Percentiles rank a stretch among this genome's conserved stretches.
phyloP scores from a whole-genome alignment of 164 flowering plant species.

The Magnolia changhungtana region DNA sequence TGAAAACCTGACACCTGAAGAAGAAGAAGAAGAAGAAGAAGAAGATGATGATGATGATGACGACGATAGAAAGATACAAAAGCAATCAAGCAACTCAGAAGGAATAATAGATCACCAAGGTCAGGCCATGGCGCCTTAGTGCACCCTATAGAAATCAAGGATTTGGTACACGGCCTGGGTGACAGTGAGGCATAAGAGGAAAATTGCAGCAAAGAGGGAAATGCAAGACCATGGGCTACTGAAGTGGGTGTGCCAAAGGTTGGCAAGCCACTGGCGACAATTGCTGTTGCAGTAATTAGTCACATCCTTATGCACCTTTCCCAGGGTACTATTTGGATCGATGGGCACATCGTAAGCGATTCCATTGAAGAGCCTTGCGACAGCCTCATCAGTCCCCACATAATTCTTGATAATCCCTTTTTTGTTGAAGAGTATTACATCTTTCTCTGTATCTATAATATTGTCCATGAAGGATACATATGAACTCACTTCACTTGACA shows the following conservation, averaged over 20 bases:
- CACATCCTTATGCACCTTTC: conserved; percentile 31
- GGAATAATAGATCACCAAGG: too few relatives aligned
- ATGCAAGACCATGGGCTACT: conserved; percentile 55
- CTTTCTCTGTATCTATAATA: conserved; percentile 43
- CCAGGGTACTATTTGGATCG: conserved; percentile 35
- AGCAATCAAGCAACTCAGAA: too few relatives aligned
- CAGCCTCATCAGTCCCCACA: conserved; percentile 53
- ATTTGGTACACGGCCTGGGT: conserved; percentile 39
- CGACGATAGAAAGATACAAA: too few relatives aligned
- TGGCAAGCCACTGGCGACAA: conserved; percentile 50
- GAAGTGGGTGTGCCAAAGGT: conserved; percentile 51
- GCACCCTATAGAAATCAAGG: conserved; percentile 16
- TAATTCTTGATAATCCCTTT: conserved; percentile 43
- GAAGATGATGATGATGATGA: too few relatives aligned
- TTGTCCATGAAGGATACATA: conserved; percentile 57
- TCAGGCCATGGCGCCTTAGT: background rate
- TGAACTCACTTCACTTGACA: conserved; percentile 48
- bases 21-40: too few relatives aligned
- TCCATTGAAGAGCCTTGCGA: conserved; percentile 50
- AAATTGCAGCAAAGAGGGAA: conserved; percentile 39
- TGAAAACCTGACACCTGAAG: too few relatives aligned
- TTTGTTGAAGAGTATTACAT: conserved; percentile 35
- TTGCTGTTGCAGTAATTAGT: conserved; percentile 36
- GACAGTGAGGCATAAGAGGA: conserved; percentile 42
- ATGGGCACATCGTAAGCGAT: conserved; percentile 42